Evolutionary conservation across 1,284 basidiomycete genomes (phyloP), one percentile per base, ranked within the genome.

Genomic region (Ustilago shanxiensis): DNA sequence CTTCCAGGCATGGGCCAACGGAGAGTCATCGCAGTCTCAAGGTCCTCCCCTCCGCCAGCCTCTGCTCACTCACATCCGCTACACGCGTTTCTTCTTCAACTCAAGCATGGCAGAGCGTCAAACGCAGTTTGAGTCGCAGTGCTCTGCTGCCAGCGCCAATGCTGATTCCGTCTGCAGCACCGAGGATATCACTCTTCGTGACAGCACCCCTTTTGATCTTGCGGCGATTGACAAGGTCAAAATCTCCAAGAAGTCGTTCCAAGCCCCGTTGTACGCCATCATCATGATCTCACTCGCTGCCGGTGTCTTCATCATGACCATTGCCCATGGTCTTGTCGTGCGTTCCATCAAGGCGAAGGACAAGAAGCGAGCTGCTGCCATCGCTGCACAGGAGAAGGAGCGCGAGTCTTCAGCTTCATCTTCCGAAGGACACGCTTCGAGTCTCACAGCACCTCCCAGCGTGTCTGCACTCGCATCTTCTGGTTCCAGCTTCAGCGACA

Each of bases 51-150:
- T 62, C 13, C 60, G 52, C 41, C 20, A 69, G 26, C 75, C 77
- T 9, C 61, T 77, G 26, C 55, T 68, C 11, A 75, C 82, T 16
- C 63, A 72, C 31, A 64, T 83, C 53, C 66, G 74, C 54, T 83
- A 82, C 58, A 67, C 73, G 18, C 75, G 82, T 37, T 76, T 82
- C 68, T 83, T 83, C 70, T 83, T 77, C 80, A 83, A 83, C 69
- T 83, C 82, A 51, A 79, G 79, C 49, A 70, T 79, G 7, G 60
- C 68, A 31, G 67, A 66, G 62, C 66, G 82, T 7, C 60, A 70
- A 7, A 49, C 61, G 37, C 66, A 79, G 56, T 83, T 82, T 56
- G 70, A 66, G 5, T 37, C 55, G 16, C 72, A 72, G 33, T 83
- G 82, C 69, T 53, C 66, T 8, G 62, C 69, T 13, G 60, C 64